Conservation (phyloP, 2,329 filamentous ascomycete species). For the Mycosphaerelloides madeirae region DNA sequence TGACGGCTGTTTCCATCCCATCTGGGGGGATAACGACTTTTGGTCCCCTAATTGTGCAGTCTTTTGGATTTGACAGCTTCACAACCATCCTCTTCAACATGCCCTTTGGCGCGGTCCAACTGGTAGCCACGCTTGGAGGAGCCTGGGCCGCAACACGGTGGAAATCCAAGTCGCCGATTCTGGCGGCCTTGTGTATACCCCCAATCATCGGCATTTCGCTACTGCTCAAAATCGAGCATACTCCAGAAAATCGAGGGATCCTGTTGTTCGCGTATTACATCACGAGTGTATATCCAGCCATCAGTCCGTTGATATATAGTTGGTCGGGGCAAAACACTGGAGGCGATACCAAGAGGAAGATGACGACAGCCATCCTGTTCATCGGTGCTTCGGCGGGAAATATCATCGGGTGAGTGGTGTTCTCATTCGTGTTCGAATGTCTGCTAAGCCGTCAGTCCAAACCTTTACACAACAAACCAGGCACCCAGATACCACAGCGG, state of each 20-base stretch:
- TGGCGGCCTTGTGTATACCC: conserved; percentile 52
- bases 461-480: conserved; percentile 59
- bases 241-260: conserved; percentile 43
- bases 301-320: conserved; percentile 57
- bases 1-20: conserved; percentile 51
- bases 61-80: conserved; percentile 55
- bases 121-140: conserved; percentile 55
- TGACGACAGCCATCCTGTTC: conserved; percentile 60
- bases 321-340: conserved; percentile 62
- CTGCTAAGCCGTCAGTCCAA: conserved; percentile 35
- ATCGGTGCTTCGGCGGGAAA: conserved; percentile 63
- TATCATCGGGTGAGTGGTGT: conserved; percentile 47
- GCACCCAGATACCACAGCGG: conserved; percentile 56
- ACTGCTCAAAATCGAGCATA: conserved; percentile 48
- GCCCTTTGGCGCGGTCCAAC: conserved; percentile 57
- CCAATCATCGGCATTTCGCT: conserved; percentile 55
- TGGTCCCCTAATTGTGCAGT: conserved; percentile 54
- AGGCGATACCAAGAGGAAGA: conserved; percentile 66
- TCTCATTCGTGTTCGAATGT: not conserved
- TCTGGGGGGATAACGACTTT: conserved; percentile 57
- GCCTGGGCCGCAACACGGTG: conserved; percentile 53
- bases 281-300: conserved; percentile 57
- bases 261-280: conserved; percentile 56
- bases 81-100: conserved; percentile 58
- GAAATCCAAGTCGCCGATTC: conserved; percentile 53